These are phyloP conservation scores for Carpinus fangiana DNA, from an alignment of 306 rosid species.

Conservation along the genomic window DNA sequence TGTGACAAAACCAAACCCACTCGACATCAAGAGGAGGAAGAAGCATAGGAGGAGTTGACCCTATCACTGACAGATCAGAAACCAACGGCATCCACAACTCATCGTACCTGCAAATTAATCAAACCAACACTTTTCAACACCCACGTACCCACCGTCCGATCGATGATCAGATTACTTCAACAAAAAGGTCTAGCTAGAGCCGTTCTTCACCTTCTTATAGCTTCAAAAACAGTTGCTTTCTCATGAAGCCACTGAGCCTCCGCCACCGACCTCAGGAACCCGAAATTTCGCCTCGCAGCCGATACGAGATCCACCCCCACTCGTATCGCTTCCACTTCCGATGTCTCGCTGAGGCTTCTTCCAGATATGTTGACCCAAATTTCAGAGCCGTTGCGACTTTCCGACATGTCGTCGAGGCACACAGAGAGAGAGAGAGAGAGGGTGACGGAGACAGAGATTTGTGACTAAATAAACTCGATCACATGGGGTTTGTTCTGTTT, in stretches of 20 bases:
- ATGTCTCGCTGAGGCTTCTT: constrained; percentile 52
- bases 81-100: constrained; percentile 95
- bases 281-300: constrained; percentile 63
- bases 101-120: constrained; percentile 55
- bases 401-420: constrained; percentile 43
- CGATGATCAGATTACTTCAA: constrained; percentile 17
- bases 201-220: constrained; percentile 65
- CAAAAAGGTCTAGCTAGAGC: background rate
- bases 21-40: constrained; percentile 84
- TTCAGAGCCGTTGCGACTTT: constrained; percentile 32
- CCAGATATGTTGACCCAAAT: constrained; percentile 40
- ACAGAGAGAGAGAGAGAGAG: background rate
- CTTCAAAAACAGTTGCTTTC: constrained; percentile 45
- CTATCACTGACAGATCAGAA: constrained; percentile 58
- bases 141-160: background rate
- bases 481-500: background rate
- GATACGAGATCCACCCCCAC: constrained; percentile 70
- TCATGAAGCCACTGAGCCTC: constrained; percentile 64
- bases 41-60: constrained; percentile 49
- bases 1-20: constrained; percentile 98
- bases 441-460: background rate
- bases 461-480: background rate
- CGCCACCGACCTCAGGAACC: constrained; percentile 52
- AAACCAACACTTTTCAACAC: background rate
- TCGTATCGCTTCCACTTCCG: constrained; percentile 41